Evolutionary conservation across 805 yeast species (phyloP).

Genomic region (Vanderwaltozyma verrucispora): DNA sequence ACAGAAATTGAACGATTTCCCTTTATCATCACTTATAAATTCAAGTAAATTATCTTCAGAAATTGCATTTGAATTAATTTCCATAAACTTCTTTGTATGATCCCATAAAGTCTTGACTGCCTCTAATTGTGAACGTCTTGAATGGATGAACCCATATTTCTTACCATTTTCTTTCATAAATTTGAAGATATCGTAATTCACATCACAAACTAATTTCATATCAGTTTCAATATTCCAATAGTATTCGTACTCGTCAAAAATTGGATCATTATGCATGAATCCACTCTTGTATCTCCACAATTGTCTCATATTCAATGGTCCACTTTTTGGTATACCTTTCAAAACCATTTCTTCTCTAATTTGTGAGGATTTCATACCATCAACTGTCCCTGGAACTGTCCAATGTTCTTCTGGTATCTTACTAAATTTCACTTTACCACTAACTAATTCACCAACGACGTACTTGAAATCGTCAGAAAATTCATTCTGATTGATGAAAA

Average conservation of each 20-base stretch:
- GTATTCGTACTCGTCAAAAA: slow-evolving; percentile 50
- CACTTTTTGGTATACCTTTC: slow-evolving; percentile 50
- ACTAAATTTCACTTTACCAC: slow-evolving; percentile 37
- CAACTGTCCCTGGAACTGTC: slow-evolving; percentile 49
- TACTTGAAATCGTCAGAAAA: slow-evolving; percentile 48
- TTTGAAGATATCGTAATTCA: slow-evolving; percentile 69
- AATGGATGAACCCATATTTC: slow-evolving; percentile 63
- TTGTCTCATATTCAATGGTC: slow-evolving; percentile 54
- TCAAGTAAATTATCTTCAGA: slow-evolving; percentile 42
- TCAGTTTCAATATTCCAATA: slow-evolving; percentile 64
- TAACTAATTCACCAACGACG: slow-evolving; percentile 32
- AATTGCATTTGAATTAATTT: slow-evolving; percentile 45
- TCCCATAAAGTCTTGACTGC: slow-evolving; percentile 59
- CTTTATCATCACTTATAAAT: slow-evolving; percentile 33
- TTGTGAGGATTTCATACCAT: slow-evolving; percentile 31
- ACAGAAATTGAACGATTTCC: slow-evolving; percentile 44
- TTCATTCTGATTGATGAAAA: slow-evolving; percentile 59
- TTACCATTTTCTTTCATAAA: slow-evolving; percentile 61
- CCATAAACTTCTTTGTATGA: slow-evolving; percentile 48
- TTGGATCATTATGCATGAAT: slow-evolving; percentile 51
- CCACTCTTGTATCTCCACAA: slow-evolving; percentile 76
- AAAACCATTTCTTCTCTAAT: slow-evolving; percentile 34
- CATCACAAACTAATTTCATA: slow-evolving; percentile 54
- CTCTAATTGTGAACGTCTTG: slow-evolving; percentile 62
- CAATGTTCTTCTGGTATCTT: slow-evolving; percentile 36